phyloP scores from a whole-genome alignment of 345 rosid genomes.

The Lumnitzera littorea region DNA sequence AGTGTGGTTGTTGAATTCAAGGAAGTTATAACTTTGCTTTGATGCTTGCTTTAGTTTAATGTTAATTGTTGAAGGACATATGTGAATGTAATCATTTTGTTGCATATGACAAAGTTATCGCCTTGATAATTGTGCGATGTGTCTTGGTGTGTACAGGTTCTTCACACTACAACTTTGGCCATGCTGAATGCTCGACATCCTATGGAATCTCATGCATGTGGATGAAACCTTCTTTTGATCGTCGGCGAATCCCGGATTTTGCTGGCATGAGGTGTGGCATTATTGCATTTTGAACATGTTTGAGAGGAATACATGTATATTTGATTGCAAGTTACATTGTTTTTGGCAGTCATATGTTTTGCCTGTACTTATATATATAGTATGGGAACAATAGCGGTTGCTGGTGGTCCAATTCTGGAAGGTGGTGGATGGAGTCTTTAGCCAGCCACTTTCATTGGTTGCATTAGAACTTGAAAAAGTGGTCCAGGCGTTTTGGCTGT shows the following conservation, averaged over 20 bases:
- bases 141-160: slow-evolving; percentile 37
- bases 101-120: background rate
- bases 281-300: background rate
- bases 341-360: background rate
- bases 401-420: too few relatives aligned
- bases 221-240: slow-evolving; percentile 45
- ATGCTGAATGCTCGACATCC: slow-evolving; percentile 58
- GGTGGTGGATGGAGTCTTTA: too few relatives aligned
- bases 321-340: background rate
- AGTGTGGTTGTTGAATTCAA: too few relatives aligned
- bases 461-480: too few relatives aligned
- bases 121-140: background rate
- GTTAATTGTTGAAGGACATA: too few relatives aligned
- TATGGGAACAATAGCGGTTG: too few relatives aligned
- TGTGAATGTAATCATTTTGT: background rate
- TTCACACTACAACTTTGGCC: slow-evolving; percentile 50
- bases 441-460: too few relatives aligned
- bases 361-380: background rate
- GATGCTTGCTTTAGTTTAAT: too few relatives aligned
- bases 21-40: too few relatives aligned
- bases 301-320: background rate
- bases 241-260: slow-evolving; percentile 34
- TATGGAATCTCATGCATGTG: slow-evolving; percentile 32
- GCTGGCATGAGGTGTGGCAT: slow-evolving; percentile 38
- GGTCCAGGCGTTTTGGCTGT: too few relatives aligned